phyloP scores from a whole-genome alignment of 345 rosid genomes.

The Barbarea vulgaris region DNA sequence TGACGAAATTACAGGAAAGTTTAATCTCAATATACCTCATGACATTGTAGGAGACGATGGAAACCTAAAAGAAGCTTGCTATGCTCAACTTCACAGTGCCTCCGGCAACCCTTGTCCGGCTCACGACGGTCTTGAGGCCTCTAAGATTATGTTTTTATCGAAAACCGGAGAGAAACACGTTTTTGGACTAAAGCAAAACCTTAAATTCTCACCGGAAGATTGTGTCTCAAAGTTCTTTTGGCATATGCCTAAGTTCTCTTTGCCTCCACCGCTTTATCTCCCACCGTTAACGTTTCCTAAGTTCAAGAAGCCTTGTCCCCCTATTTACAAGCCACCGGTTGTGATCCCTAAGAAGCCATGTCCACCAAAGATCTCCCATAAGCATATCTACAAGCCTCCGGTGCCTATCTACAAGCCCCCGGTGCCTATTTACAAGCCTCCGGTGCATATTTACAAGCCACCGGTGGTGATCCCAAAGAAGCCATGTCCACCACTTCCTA shows the following conservation, averaged over 20 bases:
- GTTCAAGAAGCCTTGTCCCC: slow-evolving; percentile 36
- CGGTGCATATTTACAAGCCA: slow-evolving; percentile 22
- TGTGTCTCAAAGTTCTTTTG: slow-evolving; percentile 61
- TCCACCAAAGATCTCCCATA: slow-evolving; percentile 38
- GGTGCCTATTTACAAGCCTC: background rate
- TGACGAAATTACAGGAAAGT: slow-evolving; percentile 63
- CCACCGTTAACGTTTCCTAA: slow-evolving; percentile 34
- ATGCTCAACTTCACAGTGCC: slow-evolving; percentile 78
- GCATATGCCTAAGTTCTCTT: slow-evolving; percentile 48
- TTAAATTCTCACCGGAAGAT: slow-evolving; percentile 59
- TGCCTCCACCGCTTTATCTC: slow-evolving; percentile 28
- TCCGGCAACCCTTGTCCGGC: slow-evolving; percentile 62
- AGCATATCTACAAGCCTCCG: background rate
- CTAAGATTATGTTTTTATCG: slow-evolving; percentile 57
- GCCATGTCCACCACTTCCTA: slow-evolving; percentile 29
- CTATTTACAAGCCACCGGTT: slow-evolving; percentile 36
- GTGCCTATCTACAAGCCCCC: slow-evolving; percentile 23
- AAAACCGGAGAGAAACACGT: slow-evolving; percentile 44
- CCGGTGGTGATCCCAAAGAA: slow-evolving; percentile 38
- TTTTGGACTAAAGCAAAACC: slow-evolving; percentile 56
- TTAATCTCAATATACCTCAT: slow-evolving; percentile 53
- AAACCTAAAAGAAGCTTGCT: slow-evolving; percentile 63
- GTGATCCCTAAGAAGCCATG: slow-evolving; percentile 36
- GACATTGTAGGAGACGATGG: slow-evolving; percentile 55
- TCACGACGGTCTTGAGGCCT: slow-evolving; percentile 50